These are phyloP conservation scores for Microcyclospora tardicrescens DNA, from an alignment of 2,329 filamentous ascomycete species.

Conservation along the genomic window DNA sequence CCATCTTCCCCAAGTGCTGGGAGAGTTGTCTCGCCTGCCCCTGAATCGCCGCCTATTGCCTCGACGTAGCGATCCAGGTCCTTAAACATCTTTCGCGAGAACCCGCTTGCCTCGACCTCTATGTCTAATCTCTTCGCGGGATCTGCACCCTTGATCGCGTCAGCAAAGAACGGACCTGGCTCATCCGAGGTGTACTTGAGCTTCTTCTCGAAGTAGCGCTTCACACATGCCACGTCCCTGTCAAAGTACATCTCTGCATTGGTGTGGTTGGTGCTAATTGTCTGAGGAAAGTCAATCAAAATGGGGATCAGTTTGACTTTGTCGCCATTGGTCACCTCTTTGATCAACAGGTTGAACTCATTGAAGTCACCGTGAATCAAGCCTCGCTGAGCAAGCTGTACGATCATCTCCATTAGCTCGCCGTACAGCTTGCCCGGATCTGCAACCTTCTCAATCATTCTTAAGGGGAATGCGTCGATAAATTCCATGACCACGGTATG, in stretches of 20 bases:
- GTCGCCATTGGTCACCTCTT: constrained; percentile 43
- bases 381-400: constrained; percentile 71
- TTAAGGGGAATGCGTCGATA: constrained; percentile 80
- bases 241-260: constrained; percentile 98
- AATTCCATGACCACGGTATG: constrained; percentile 96
- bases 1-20: constrained; percentile 18
- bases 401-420: constrained; percentile 77
- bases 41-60: constrained; percentile 43
- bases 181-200: constrained; percentile 78
- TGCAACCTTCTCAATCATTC: constrained; percentile 73
- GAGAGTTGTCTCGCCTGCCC: constrained; percentile 15
- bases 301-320: constrained; percentile 56
- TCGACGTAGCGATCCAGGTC: constrained; percentile 87
- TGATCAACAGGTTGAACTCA: constrained; percentile 95
- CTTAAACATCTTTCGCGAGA: constrained; percentile 93
- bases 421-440: constrained; percentile 77
- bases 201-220: constrained; percentile 78
- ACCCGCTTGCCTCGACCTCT: constrained; percentile 80
- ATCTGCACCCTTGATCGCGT: constrained; percentile 63
- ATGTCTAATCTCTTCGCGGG: constrained; percentile 67
- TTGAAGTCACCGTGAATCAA: constrained; percentile 98
- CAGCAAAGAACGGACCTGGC: constrained; percentile 71
- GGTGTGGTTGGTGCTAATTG: constrained; percentile 85
- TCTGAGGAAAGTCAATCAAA: constrained; percentile 95
- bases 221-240: constrained; percentile 88